Evolutionary conservation across 495 filamentous ascomycete species (phyloP).

Genomic region (Tirmania nivea): DNA sequence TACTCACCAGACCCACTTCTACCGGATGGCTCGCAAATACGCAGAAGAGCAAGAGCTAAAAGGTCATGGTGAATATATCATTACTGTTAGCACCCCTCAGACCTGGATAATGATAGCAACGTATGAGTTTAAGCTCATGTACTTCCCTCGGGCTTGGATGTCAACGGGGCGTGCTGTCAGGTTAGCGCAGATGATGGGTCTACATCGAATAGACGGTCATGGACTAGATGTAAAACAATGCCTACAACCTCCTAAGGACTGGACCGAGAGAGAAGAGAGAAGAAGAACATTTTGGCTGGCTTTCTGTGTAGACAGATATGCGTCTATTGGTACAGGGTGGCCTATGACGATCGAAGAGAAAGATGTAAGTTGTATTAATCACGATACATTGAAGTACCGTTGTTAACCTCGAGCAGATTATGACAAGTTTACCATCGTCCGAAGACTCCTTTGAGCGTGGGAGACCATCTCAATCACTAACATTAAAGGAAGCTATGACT

Average conservation of each 20-base stretch:
- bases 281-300: slow-evolving; percentile 87
- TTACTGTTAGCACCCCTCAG: slow-evolving; percentile 63
- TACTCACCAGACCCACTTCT: slow-evolving; percentile 60
- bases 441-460: slow-evolving; percentile 77
- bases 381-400: background rate
- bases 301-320: slow-evolving; percentile 75
- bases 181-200: slow-evolving; percentile 72
- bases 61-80: slow-evolving; percentile 69
- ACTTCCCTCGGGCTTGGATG: slow-evolving; percentile 90
- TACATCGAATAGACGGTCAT: slow-evolving; percentile 72
- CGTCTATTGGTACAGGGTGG: slow-evolving; percentile 95
- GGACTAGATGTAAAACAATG: slow-evolving; percentile 85
- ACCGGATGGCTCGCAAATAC: slow-evolving; percentile 72
- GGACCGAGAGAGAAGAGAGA: slow-evolving; percentile 82
- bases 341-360: slow-evolving; percentile 82
- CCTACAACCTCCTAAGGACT: slow-evolving; percentile 63
- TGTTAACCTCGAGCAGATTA: slow-evolving; percentile 28
- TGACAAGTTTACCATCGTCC: slow-evolving; percentile 61
- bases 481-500: slow-evolving; percentile 49
- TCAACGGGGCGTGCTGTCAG: slow-evolving; percentile 60
- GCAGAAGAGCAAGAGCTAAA: slow-evolving; percentile 77
- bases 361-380: slow-evolving; percentile 34
- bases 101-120: slow-evolving; percentile 55
- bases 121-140: slow-evolving; percentile 96
- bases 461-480: slow-evolving; percentile 44